These are phyloP conservation scores for Phytophthora kernoviae DNA, from an alignment of 352 stramenopile species.

Conservation along the genomic window DNA sequence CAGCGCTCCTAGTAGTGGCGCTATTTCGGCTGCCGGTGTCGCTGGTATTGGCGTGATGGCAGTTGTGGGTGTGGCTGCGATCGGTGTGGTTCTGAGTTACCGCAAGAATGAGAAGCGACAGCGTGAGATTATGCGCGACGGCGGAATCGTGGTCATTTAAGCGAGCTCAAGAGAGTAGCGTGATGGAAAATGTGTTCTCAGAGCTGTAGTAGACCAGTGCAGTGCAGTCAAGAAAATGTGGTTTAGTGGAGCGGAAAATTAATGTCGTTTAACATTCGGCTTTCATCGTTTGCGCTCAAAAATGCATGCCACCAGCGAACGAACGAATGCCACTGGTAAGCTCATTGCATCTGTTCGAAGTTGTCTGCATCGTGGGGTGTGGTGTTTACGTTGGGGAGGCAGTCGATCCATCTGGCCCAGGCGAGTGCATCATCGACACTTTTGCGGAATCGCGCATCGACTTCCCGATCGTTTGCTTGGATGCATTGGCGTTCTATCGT, in stretches of 20 bases:
- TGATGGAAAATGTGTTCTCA: not conserved
- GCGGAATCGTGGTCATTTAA: conserved; percentile 23
- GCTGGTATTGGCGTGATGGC: conserved; percentile 48
- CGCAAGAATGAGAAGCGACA: conserved; percentile 66
- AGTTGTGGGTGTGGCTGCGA: conserved; percentile 38
- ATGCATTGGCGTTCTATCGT: too few species aligned
- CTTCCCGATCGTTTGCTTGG: too few species aligned
- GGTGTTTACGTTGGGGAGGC: too few species aligned
- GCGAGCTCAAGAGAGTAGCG: not conserved
- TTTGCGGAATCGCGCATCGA: too few species aligned
- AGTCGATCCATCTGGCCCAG: too few species aligned
- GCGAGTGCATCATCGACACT: too few species aligned
- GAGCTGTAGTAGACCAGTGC: conserved; percentile 1
- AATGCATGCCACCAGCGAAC: too few species aligned
- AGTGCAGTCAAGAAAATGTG: conserved; percentile 2
- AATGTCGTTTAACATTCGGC: too few species aligned
- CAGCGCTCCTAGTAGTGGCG: conserved; percentile 19
- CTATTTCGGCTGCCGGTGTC: conserved; percentile 47
- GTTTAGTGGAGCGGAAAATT: not conserved
- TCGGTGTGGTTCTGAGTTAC: conserved; percentile 55
- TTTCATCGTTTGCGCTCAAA: too few species aligned
- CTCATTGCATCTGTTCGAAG: too few species aligned
- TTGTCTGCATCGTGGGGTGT: too few species aligned
- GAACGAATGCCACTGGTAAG: not conserved
- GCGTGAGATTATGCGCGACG: conserved; percentile 61